A percentile compares a stretch with the other conserved stretches of the same genome.
Conservation (phyloP, 2,329 filamentous ascomycete species). For the Fusarium agapanthi region DNA sequence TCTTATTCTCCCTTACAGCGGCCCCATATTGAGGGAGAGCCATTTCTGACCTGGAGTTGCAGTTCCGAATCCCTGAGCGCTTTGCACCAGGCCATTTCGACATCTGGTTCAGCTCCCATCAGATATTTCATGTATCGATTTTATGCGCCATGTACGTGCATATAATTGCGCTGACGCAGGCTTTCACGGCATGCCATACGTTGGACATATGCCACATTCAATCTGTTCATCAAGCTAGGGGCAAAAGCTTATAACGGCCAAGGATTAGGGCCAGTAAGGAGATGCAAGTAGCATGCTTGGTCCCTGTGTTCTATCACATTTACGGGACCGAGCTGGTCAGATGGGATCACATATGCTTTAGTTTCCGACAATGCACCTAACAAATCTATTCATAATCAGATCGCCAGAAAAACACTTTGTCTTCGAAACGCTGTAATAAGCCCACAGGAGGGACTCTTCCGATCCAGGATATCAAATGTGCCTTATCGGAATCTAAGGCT, state of each 20-base stretch:
- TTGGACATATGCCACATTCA: neutral
- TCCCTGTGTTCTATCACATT: no score
- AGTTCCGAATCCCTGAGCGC: neutral
- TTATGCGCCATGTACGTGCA: neutral
- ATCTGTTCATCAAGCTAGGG: neutral
- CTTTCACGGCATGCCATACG: neutral
- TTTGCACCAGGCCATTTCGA: neutral
- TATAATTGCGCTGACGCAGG: neutral
- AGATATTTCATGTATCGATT: neutral
- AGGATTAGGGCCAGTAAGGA: neutral
- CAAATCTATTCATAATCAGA: neutral
- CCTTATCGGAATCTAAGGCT: neutral
- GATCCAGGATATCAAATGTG: neutral
- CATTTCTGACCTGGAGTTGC: accelerated
- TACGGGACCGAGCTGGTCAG: no score
- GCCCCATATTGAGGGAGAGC: neutral
- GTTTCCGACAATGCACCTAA: no score
- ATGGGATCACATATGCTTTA: no score
- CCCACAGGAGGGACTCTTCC: neutral
- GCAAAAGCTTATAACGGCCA: neutral
- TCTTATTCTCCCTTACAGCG: accelerated
- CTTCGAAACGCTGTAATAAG: neutral
- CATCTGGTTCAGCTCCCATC: neutral
- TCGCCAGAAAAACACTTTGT: neutral
- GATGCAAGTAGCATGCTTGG: neutral